Evolutionary conservation across 768 basidiomycete genomes (phyloP), one percentile per base, ranked within the genome.

Genomic region (Mycena galericulata): DNA sequence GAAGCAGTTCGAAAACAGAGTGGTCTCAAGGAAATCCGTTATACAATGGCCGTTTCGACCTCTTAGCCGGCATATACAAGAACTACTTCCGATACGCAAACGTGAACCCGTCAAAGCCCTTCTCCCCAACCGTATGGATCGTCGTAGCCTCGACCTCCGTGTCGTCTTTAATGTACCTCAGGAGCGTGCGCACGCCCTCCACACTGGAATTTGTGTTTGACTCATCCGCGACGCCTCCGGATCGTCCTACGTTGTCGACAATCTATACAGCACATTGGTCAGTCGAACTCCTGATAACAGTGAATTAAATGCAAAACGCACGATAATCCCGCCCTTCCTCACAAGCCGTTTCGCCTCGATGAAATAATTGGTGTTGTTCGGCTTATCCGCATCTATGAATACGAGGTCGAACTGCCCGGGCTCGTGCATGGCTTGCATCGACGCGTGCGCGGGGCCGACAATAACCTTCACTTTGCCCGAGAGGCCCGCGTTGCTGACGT

Each of bases 401-500:
- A 78, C 81, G n/a, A 93, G 76, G 75, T 92, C 91, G 75, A 90
- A 92, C 2, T 78, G 76, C 20, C 83, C 82, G 10, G 88, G 76
- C n/a, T n/a, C n/a, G 10, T 82, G 78, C 36, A 92, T 78, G 41
- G 77, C 81, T 26, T 76, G 77, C 43, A 92, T 79, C 0, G 85
- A 83, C 11, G 88, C 85, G 3, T 78, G 76, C 2, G 88, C 90
- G 41, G 84, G 80, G 0, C 89, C 89, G 34, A 86, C 76, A 47
- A 88, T 80, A 32, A 90, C 76, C 29, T 83, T 76, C 36, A 87
- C 82, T 74, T 87, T 87, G 38, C 76, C 68, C 6, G 82, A 74
- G 11, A 91, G 74, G 0, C 88, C 89, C 1, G 90, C 88, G 53
- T 79, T 78, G 24, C 80, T 79, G 65, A 92, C 76, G 78, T 92